Percentiles rank a stretch among this genome's conserved stretches.
Conservation (phyloP, 805 yeast species). For the Wickerhamomyces chambardii region DNA sequence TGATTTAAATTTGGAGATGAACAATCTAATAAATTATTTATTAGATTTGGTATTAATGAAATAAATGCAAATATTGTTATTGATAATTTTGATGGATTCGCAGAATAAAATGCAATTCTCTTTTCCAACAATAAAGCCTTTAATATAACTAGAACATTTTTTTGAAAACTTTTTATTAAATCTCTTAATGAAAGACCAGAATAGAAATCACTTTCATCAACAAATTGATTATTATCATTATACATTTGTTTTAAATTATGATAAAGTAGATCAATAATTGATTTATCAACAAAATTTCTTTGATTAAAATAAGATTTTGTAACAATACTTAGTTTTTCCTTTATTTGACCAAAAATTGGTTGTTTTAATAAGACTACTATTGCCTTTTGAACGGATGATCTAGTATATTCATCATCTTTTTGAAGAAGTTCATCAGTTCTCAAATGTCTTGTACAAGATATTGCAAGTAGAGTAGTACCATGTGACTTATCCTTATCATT, state of each 20-base stretch:
- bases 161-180: conserved; percentile 48
- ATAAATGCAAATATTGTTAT: conserved; percentile 77
- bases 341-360: conserved; percentile 83
- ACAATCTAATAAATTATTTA: conserved; percentile 62
- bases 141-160: conserved; percentile 53
- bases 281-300: conserved; percentile 61
- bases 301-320: conserved; percentile 84
- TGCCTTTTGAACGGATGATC: conserved; percentile 88
- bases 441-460: conserved; percentile 87
- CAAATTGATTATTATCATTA: conserved; percentile 11
- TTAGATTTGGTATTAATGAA: conserved; percentile 73
- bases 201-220: conserved; percentile 50
- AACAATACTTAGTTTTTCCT: conserved; percentile 83
- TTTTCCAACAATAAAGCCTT: conserved; percentile 75
- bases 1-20: conserved; percentile 69
- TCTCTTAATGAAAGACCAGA: conserved; percentile 69
- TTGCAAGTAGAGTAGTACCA: conserved; percentile 79
- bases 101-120: conserved; percentile 66
- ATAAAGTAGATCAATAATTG: conserved; percentile 59
- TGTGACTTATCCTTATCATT: too few relatives aligned
- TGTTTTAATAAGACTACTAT: conserved; percentile 78
- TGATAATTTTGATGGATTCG: conserved; percentile 72
- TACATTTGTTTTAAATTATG: conserved; percentile 49
- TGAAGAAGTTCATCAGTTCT: conserved; percentile 48
- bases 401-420: conserved; percentile 55